A percentile compares a stretch with the other conserved stretches of the same genome.
Conservation (phyloP, 1,139 yeast species). For the Geotrichum candidum region DNA sequence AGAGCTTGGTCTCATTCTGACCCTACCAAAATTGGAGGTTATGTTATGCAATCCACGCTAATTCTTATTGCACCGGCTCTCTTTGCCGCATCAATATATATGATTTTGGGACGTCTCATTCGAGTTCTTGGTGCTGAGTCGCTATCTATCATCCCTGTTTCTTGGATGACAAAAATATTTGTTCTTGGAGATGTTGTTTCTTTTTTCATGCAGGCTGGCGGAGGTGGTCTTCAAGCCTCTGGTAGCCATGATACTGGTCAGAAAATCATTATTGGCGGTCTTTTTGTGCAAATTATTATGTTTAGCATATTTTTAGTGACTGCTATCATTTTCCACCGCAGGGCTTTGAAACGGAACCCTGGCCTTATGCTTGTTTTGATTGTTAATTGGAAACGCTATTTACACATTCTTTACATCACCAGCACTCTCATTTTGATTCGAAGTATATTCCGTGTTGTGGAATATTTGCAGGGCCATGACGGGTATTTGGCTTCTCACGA, state of each 20-base stretch:
- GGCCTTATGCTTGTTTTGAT: not conserved
- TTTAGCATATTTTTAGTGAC: not conserved
- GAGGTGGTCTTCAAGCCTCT: constrained; percentile 35
- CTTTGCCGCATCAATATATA: constrained; percentile 43
- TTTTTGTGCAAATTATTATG: not conserved
- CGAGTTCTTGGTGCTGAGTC: constrained; percentile 30
- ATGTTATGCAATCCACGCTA: constrained; percentile 36
- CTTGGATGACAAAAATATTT: constrained; percentile 38
- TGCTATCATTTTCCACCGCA: not conserved
- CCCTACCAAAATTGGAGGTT: constrained; percentile 17
- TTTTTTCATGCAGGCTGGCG: constrained; percentile 41
- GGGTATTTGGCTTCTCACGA: not conserved
- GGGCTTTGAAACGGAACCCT: constrained; percentile 14
- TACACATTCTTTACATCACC: not conserved
- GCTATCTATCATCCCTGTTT: constrained; percentile 33
- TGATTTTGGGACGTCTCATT: constrained; percentile 40
- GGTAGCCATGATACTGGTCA: not conserved
- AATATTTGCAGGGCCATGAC: not conserved
- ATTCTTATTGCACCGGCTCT: constrained; percentile 43
- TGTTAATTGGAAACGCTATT: not conserved
- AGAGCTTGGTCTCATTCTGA: not conserved
- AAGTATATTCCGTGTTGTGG: not conserved
- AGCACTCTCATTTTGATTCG: not conserved
- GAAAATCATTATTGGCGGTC: not conserved
- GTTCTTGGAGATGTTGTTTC: constrained; percentile 43